Base-by-base conservation (phyloP, 139 green algal species). In the Chlorella ohadii region DNA sequence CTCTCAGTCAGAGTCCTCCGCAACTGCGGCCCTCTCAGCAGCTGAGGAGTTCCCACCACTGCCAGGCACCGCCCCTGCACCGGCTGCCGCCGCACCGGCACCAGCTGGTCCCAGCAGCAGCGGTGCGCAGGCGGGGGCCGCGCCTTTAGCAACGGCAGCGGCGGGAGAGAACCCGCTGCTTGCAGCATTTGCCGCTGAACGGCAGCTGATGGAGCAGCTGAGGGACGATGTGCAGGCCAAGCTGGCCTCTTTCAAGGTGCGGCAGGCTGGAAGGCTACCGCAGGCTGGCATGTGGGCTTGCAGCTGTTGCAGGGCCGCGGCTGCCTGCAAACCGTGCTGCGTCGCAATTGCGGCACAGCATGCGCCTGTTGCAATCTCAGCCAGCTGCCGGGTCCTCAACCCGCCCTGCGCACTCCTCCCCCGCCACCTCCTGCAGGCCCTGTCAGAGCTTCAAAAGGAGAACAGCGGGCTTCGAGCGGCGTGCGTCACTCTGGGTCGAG, bases 401-500 rank as follows among this genome's bases (percentile, higher is more conserved):
- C n/a, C n/a, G n/a, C n/a, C n/a, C 44, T 59, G 12, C 51, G 11
- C 51, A 15, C 36, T 16, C 33, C 41, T 39, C 41, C 41, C 20
- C 23, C 27, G 23, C 27, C 36, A 13, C 56, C 44, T 4, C 15
- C 22, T 59, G 75, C 57, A 89, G 82, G 86, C 77, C n/a, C 56
- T 88, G 41, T 74, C 82, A 17, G 86, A 89, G 77, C 64, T 89
- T 25, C 86, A 89, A n/a, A 74, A 85, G 22, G 86, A 89, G 59
- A 89, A 89, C n/a, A 36, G 64, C 27, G 85, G 78, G 70, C 83
- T 89, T 34, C 61, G 78, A 16, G 83, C 84, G 6, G 64, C 82
- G 4, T 89, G 73, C 51, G 80, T 85, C 28, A 88, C 78, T 0
- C 44, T 89, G 57, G 86, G 78, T 16, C 57, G 73, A 61, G 86